Base-by-base conservation (phyloP, 1,284 basidiomycete species). In the Termitomyces sp. region DNA sequence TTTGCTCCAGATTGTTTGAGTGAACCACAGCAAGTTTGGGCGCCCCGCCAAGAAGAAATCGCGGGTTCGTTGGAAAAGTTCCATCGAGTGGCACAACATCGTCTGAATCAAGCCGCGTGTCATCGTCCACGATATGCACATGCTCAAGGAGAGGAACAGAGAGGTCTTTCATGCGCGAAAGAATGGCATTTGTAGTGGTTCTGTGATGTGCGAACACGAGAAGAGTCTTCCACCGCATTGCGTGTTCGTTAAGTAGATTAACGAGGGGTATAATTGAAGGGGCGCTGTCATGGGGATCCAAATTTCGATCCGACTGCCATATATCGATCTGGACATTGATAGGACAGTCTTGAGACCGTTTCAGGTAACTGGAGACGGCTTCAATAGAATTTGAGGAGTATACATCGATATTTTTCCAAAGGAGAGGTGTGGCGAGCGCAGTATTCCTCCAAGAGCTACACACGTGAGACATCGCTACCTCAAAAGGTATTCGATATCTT, bases 151-250 rank as follows among this genome's bases (percentile, higher is more conserved):
- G 42, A 37, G 62, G 57, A 24, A 57, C 54, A 11, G 49, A 31
- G 19, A 60, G 35, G 35, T 53, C 41, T 13, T 51, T 49, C 54
- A 57, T 58, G 18, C 46, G 49, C 18, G 45, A 56, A 10, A 57
- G 55, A 54, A 57, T 60, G 21, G 37, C 46, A 35, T 54, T 58
- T 46, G 52, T 54, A 41, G 64, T 68, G 24, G 35, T 54, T 35
- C 60, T 61, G 30, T 55, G 46, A 30, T 53, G 60, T 8, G 66
- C 59, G 43, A 68, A 56, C 24, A 69, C 55, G 41, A 63, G 59
- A 16, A 70, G 50, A 8, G 52, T 55, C 28, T 58, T 62, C 60
- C 67, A 63, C 13, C 66, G 67, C 37, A 58, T 51, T 13, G 65
- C 55, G 28, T 65, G 60, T 26, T 53, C 39, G 9, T 55, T 49